Evolutionary conservation across 306 rosid species (phyloP).

Genomic region (Prunus fruticosa): DNA sequence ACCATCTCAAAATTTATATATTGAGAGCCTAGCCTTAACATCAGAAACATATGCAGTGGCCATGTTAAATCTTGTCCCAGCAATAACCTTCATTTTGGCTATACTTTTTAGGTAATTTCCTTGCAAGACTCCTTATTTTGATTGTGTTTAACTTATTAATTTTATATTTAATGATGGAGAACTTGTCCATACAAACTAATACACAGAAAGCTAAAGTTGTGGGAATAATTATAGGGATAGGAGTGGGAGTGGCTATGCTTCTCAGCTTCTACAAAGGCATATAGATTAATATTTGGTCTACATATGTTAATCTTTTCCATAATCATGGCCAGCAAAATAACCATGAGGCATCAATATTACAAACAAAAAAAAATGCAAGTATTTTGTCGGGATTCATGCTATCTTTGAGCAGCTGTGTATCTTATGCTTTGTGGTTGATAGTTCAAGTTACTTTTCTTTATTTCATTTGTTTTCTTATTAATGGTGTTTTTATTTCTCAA

Average conservation of each 20-base stretch:
- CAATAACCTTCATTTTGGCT: neutral
- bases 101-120: too few relatives aligned
- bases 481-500: neutral
- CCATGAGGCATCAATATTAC: neutral
- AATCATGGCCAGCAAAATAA: too few relatives aligned
- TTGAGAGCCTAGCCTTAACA: slow-evolving; percentile 16
- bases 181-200: neutral
- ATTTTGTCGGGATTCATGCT: neutral
- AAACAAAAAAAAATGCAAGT: neutral
- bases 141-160: too few relatives aligned
- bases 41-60: slow-evolving; percentile 16
- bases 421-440: slow-evolving; percentile 12
- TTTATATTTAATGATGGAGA: slow-evolving; percentile 21
- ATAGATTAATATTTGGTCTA: neutral
- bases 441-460: neutral
- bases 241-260: slow-evolving; percentile 7
- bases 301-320: too few relatives aligned
- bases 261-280: slow-evolving; percentile 20
- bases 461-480: too few relatives aligned
- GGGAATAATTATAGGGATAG: neutral
- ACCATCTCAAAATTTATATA: slow-evolving; percentile 10
- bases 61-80: slow-evolving; percentile 1
- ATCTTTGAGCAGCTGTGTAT: neutral
- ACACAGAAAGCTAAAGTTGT: slow-evolving; percentile 2
- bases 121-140: too few relatives aligned